Evolutionary conservation across 1,139 yeast genomes (phyloP), one percentile per base, ranked within the genome.

Genomic region (Saccharomyces pastorianus): DNA sequence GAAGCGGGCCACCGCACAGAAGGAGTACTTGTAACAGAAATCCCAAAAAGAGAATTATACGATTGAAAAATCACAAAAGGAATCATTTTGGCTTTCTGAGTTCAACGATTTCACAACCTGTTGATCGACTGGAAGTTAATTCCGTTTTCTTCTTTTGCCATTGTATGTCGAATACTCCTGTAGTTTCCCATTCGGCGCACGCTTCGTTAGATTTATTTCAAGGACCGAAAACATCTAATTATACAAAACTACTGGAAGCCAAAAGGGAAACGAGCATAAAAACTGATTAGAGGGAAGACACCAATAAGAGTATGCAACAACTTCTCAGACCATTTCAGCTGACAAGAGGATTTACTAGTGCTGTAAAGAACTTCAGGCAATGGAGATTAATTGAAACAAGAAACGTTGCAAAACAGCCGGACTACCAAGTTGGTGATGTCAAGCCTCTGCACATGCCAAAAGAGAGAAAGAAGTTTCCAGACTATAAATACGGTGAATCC

Each of bases 401-500:
- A 61, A 71, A 69, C 53, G 55, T 73, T 25, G 73, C 73, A 27
- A 60, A 67, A 51, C 67, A 66, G 57, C 75, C 75, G 11, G 70
- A 66, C 25, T 73, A 71, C 53, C 56, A 73, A 54, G 73, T 73
- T 46, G 83, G 83, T 47, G 82, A 77, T 58, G 59, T 56, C 2
- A 76, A 71, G 62, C 80, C 82, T 48, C 58, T 71, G 17, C 64
- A 70, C 56, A 72, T 85, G 54, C 88, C 90, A 48, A 66, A 71
- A 51, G 67, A 74, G 56, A 73, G 72, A 53, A 73, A 76, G 38
- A 66, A 74, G 55, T 79, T 79, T 65, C 98, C 98, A 13, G 84
- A 79, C 17, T 93, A 93, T 71, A 86, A 89, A 53, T 91, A 85
- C 69, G 90, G 89, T 38, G 91, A 87, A 58, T 77, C 96, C 3